phyloP scores from a whole-genome alignment of 2,329 filamentous ascomycete species.

The Aurifilum marmelostoma region DNA sequence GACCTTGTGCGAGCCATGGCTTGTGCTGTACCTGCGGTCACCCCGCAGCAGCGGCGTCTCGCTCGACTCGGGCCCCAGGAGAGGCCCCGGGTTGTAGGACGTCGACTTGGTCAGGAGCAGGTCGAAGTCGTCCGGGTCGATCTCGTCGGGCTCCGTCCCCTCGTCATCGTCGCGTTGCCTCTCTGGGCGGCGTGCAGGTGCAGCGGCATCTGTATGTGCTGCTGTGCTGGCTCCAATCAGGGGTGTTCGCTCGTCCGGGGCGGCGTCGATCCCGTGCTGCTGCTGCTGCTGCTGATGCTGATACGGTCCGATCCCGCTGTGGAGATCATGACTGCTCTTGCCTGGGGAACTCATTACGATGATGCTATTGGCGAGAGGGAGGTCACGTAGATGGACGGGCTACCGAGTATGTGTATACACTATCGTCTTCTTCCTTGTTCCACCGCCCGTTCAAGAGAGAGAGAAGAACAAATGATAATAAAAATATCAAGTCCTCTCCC shows the following conservation, averaged over 20 bases:
- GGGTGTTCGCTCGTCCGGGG: conserved; percentile 25
- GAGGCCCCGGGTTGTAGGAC: conserved; percentile 41
- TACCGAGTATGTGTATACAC: background rate
- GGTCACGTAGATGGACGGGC: background rate
- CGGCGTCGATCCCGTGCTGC: conserved; percentile 1
- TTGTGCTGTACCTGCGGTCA: conserved; percentile 36
- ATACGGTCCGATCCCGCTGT: conserved; percentile 8
- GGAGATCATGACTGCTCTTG: background rate
- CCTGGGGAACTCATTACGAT: conserved; percentile 11
- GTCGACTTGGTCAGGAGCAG: conserved; percentile 45
- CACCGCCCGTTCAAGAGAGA: background rate
- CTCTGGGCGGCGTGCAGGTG: background rate
- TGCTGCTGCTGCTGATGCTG: background rate
- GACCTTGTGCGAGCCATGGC: conserved; percentile 12
- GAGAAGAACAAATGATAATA: background rate
- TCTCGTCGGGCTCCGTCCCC: conserved; percentile 26
- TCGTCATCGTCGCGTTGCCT: conserved; percentile 22
- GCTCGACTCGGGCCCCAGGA: conserved; percentile 47
- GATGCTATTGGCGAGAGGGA: background rate
- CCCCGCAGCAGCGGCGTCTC: conserved; percentile 46
- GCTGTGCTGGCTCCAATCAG: conserved; percentile 20
- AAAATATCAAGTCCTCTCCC: too few relatives aligned
- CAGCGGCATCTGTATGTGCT: background rate
- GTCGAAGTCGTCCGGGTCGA: conserved; percentile 43
- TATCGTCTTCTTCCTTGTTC: background rate